These are phyloP conservation scores for Encephalitozoon hellem DNA, from an alignment of 371 early-diverging fungal genomes.

Conservation along the genomic window DNA sequence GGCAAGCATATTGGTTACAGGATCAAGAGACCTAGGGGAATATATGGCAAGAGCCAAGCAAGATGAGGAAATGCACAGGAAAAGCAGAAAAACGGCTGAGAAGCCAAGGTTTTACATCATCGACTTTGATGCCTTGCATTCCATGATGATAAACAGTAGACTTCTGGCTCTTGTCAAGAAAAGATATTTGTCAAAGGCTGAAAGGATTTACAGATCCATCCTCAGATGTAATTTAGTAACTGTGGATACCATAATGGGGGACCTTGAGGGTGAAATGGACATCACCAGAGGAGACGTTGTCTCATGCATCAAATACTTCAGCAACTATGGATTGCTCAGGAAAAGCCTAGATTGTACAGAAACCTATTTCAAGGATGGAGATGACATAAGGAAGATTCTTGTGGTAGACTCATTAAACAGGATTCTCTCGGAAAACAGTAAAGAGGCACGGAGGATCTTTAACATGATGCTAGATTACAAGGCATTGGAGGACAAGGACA, in stretches of 20 bases:
- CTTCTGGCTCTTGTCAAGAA: background rate
- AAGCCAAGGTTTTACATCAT: slow-evolving; percentile 10
- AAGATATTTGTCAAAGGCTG: slow-evolving; percentile 25
- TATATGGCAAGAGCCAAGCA: background rate
- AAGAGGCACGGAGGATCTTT: slow-evolving; percentile 14
- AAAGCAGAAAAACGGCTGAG: background rate
- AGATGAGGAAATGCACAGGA: background rate
- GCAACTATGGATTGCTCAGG: slow-evolving; percentile 3
- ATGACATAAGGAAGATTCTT: background rate
- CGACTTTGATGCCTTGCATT: slow-evolving; percentile 33
- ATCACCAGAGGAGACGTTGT: slow-evolving; percentile 25
- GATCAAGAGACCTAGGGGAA: background rate
- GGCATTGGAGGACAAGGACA: slow-evolving; percentile 28
- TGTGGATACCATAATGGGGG: background rate
- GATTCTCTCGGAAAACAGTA: slow-evolving; percentile 8
- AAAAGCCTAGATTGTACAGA: slow-evolving; percentile 5
- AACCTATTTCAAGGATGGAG: background rate
- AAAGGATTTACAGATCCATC: slow-evolving; percentile 23
- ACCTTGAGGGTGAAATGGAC: slow-evolving; percentile 18
- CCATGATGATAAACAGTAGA: background rate
- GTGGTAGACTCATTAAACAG: background rate
- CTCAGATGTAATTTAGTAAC: background rate
- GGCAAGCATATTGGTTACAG: background rate
- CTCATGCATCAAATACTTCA: slow-evolving; percentile 43
- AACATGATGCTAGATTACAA: slow-evolving; percentile 14